These are phyloP conservation scores for Brettanomyces custersianus DNA, from an alignment of 805 yeast species.

Conservation along the genomic window DNA sequence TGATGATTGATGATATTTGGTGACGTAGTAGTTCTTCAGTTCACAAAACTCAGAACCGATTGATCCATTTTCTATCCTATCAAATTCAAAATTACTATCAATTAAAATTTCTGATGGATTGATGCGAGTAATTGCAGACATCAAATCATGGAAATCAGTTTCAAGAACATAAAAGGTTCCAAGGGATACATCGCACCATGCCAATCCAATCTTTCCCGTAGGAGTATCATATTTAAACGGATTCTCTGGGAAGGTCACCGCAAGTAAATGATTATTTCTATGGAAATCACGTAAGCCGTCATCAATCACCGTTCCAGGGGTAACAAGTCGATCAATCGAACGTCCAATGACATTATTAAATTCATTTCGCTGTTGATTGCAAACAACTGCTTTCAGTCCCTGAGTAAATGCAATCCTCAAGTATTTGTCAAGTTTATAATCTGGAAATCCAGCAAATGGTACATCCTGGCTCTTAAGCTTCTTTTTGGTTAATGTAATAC, in stretches of 20 bases:
- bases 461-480: constrained; percentile 36
- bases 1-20: constrained; percentile 39
- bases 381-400: constrained; percentile 67
- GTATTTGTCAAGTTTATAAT: constrained; percentile 59
- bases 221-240: constrained; percentile 29
- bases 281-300: constrained; percentile 72
- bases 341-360: constrained; percentile 40
- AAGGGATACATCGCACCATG: constrained; percentile 86
- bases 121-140: constrained; percentile 68
- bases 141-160: constrained; percentile 47
- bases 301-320: constrained; percentile 90
- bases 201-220: constrained; percentile 46
- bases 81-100: constrained; percentile 33
- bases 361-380: constrained; percentile 49
- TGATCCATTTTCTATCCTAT: constrained; percentile 32
- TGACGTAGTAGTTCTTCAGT: constrained; percentile 49
- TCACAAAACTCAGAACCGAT: constrained; percentile 55
- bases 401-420: constrained; percentile 62
- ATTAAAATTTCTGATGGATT: constrained; percentile 74
- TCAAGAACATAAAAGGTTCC: constrained; percentile 71
- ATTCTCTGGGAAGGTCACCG: constrained; percentile 52
- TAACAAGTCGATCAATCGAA: constrained; percentile 68
- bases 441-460: constrained; percentile 92
- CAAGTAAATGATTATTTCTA: constrained; percentile 60
- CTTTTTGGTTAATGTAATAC: constrained; percentile 59